phyloP scores from a whole-genome alignment of 1,139 yeast genomes.

The Arxiozyma slooffiae region DNA sequence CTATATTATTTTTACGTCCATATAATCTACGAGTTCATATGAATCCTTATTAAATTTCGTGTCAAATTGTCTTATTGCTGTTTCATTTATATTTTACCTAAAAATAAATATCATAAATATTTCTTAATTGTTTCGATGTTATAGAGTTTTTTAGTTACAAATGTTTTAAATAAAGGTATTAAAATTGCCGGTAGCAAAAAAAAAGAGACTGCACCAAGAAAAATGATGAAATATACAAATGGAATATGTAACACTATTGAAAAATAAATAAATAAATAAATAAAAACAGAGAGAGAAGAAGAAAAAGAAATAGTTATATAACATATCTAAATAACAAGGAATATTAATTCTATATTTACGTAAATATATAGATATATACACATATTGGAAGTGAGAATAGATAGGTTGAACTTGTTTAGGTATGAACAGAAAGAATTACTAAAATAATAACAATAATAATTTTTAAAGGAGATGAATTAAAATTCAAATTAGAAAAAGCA shows the following conservation, averaged over 20 bases:
- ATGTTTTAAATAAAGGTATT: background rate
- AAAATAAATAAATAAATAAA: background rate
- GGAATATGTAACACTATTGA: background rate
- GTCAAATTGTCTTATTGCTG: too few relatives aligned
- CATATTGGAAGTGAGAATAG: background rate
- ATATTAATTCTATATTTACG: background rate
- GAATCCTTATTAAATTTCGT: too few relatives aligned
- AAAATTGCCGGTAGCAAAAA: background rate
- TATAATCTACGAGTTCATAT: too few relatives aligned
- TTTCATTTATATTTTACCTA: background rate
- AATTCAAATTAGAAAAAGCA: too few relatives aligned
- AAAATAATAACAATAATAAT: background rate
- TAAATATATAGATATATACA: background rate
- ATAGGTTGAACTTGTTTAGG: background rate
- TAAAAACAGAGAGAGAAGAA: background rate
- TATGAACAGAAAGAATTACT: background rate
- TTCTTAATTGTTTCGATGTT: background rate
- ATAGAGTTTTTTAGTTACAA: background rate
- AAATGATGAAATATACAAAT: background rate
- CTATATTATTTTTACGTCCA: constrained; percentile 25
- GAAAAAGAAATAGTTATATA: background rate
- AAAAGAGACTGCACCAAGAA: background rate
- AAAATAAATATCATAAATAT: background rate
- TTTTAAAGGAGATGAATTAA: constrained; percentile 5
- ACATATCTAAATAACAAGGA: background rate